Evolutionary conservation across 2,329 filamentous ascomycete species (phyloP).

Genomic region (Colletotrichum sp.): DNA sequence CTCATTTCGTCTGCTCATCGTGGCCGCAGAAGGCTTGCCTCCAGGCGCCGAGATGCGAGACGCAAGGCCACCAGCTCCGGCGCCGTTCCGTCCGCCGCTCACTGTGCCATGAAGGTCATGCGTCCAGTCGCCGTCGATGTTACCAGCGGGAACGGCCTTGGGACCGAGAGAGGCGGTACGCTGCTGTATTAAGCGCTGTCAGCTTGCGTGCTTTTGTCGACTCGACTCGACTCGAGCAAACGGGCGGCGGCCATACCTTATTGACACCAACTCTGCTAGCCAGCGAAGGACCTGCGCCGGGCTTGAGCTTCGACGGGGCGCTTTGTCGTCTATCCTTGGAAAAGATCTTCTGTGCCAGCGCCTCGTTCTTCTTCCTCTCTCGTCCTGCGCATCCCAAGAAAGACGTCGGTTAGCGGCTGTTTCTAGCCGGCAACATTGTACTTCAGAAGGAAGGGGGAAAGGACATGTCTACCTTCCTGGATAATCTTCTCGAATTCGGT

Average conservation of each 20-base stretch:
- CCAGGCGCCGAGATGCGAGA: slow-evolving; percentile 50
- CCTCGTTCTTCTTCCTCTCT: slow-evolving; percentile 73
- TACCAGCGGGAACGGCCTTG: slow-evolving; percentile 48
- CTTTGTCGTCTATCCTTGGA: slow-evolving; percentile 63
- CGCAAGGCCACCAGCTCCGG: slow-evolving; percentile 41
- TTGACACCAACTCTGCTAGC: slow-evolving; percentile 75
- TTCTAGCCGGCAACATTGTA: background rate
- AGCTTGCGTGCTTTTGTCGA: slow-evolving; percentile 22
- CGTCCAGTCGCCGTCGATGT: slow-evolving; percentile 73
- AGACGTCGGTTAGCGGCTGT: background rate
- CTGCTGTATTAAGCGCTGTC: slow-evolving; percentile 21
- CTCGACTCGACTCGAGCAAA: background rate
- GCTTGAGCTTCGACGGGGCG: slow-evolving; percentile 55
- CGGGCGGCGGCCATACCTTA: slow-evolving; percentile 56
- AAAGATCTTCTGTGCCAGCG: slow-evolving; percentile 75
- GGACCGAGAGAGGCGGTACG: slow-evolving; percentile 32
- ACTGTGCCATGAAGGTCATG: slow-evolving; percentile 68
- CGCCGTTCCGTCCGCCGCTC: slow-evolving; percentile 30
- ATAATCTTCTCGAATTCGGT: slow-evolving; percentile 62
- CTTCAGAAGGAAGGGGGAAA: background rate
- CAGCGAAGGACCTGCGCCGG: slow-evolving; percentile 58
- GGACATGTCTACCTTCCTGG: slow-evolving; percentile 46
- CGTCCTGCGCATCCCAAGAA: slow-evolving; percentile 49
- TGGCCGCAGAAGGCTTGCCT: slow-evolving; percentile 26
- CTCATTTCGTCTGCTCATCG: slow-evolving; percentile 24